Percentiles rank a stretch among this genome's conserved stretches.
phyloP scores from a whole-genome alignment of 1,284 basidiomycete genomes.

The Ceratorhiza oryzae-sativae region DNA sequence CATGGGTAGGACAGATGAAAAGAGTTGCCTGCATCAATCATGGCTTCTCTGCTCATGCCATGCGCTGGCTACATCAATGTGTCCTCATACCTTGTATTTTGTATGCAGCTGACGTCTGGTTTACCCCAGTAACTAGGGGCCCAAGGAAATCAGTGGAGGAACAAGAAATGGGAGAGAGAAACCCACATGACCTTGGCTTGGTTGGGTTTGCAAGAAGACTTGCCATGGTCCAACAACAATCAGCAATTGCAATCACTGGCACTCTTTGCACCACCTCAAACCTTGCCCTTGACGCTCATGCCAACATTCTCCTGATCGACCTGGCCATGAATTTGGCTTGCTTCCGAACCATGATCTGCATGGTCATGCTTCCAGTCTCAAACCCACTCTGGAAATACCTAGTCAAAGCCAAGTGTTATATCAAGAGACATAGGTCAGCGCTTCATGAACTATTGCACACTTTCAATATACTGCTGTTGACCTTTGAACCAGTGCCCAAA shows the following conservation, averaged over 20 bases:
- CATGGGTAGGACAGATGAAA: conserved; percentile 29
- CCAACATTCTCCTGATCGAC: conserved; percentile 21
- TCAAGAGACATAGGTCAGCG: conserved; percentile 17
- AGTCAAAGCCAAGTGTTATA: not conserved
- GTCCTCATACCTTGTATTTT: conserved; percentile 35
- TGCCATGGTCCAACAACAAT: conserved; percentile 27
- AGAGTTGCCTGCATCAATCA: conserved; percentile 37
- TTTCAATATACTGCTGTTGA: conserved; percentile 5
- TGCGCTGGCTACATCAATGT: conserved; percentile 30
- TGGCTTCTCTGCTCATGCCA: conserved; percentile 32
- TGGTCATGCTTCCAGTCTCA: conserved; percentile 23
- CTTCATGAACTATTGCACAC: not conserved
- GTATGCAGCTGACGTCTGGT: conserved; percentile 39
- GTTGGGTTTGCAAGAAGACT: not conserved
- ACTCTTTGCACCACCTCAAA: conserved; percentile 38
- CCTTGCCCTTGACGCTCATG: conserved; percentile 29
- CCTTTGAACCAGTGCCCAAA: not conserved
- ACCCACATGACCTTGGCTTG: not conserved
- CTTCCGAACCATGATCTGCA: conserved; percentile 1
- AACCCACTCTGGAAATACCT: conserved; percentile 25
- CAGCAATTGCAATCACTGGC: conserved; percentile 31
- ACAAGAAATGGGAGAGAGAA: not conserved
- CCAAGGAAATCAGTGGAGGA: conserved; percentile 11
- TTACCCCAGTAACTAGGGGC: not conserved
- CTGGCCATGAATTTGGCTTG: conserved; percentile 16